Conservation (phyloP, 257 asterid genomes). For the Gentiana straminea region DNA sequence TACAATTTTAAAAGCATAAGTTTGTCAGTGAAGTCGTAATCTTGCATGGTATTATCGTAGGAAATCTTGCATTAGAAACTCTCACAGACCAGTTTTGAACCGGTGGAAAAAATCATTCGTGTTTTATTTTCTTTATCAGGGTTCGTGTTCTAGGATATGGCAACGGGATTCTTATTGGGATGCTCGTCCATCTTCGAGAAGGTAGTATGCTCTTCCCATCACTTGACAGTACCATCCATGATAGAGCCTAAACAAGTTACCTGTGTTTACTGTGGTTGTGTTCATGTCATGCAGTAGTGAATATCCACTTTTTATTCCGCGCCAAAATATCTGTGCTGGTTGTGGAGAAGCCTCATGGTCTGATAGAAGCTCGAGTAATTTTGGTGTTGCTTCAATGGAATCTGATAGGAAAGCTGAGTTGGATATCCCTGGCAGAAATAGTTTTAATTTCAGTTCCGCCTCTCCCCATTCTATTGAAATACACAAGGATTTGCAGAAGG, state of each 20-base stretch:
- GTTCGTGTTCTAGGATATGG: constrained; percentile 98
- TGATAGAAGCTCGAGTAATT: constrained; percentile 85
- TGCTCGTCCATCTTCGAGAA: constrained; percentile 93
- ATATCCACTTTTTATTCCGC: constrained; percentile 91
- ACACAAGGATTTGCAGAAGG: constrained; percentile 98
- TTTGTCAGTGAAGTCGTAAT: too few species aligned
- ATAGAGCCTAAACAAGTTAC: too few species aligned
- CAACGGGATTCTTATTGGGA: constrained; percentile 95
- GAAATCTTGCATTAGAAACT: too few species aligned
- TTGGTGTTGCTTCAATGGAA: constrained; percentile 89
- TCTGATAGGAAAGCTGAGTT: constrained; percentile 73
- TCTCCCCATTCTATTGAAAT: constrained; percentile 76
- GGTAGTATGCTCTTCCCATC: constrained; percentile 28
- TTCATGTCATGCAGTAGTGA: constrained; percentile 47
- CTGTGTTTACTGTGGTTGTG: neutral
- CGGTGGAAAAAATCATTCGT: too few species aligned
- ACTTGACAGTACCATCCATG: too few species aligned
- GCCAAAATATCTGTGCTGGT: constrained; percentile 69
- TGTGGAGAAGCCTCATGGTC: constrained; percentile 94
- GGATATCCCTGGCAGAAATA: constrained; percentile 61
- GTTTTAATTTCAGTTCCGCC: constrained; percentile 71
- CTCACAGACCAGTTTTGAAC: too few species aligned
- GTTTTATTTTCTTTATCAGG: constrained; percentile 32
- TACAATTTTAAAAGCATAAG: too few species aligned
- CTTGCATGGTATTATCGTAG: too few species aligned